A percentile compares a stretch with the other conserved stretches of the same genome.
These are phyloP conservation scores for Yarrowia sp. DNA, from an alignment of 805 yeast genomes.

Conservation along the genomic window DNA sequence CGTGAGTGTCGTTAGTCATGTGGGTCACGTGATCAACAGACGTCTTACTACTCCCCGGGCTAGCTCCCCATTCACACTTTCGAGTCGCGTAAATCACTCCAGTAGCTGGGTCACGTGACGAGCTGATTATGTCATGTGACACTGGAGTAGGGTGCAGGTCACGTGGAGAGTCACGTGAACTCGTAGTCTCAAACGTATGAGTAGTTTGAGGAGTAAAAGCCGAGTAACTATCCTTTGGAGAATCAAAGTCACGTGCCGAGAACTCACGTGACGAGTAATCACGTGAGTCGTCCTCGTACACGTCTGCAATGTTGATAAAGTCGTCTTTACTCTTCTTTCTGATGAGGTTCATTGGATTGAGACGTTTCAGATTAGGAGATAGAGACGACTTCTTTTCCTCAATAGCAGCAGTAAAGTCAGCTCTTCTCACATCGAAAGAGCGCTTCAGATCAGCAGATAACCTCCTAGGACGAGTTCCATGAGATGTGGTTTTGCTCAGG, in stretches of 20 bases:
- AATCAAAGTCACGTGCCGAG: neutral
- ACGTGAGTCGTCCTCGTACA: neutral
- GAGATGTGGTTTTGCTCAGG: neutral
- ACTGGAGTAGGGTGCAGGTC: neutral
- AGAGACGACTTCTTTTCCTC: neutral
- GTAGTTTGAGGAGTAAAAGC: neutral
- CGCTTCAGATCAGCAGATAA: neutral
- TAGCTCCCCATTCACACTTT: conserved; percentile 7
- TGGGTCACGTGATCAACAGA: neutral
- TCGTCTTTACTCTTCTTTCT: neutral
- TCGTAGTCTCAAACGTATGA: neutral
- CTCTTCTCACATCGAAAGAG: conserved; percentile 5
- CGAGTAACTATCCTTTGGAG: neutral
- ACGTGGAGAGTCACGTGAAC: neutral
- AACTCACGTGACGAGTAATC: neutral
- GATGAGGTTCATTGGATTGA: conserved; percentile 16
- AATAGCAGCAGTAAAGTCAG: neutral
- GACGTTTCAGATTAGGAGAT: conserved; percentile 27
- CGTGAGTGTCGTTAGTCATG: neutral
- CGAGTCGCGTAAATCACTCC: conserved; percentile 18
- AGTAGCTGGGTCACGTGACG: conserved; percentile 6
- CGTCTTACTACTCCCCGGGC: neutral
- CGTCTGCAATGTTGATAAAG: conserved; percentile 8
- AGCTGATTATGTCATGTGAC: conserved; percentile 9
- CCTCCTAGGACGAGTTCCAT: neutral